phyloP scores from a whole-genome alignment of 2,329 filamentous ascomycete genomes.

The Rhexocercosporidium sp. region DNA sequence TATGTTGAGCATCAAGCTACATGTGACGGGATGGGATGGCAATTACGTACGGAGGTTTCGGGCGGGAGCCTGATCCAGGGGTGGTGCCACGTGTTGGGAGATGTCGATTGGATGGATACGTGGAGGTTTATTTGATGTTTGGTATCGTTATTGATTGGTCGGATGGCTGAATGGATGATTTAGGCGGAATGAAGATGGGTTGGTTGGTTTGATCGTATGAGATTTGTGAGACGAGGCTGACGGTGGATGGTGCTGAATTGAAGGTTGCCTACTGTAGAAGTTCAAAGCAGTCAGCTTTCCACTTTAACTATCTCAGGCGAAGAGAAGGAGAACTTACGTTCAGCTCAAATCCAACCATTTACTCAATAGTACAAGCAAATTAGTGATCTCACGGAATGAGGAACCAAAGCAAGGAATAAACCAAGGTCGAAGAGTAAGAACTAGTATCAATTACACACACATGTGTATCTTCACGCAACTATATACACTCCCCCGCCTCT shows the following conservation, averaged over 20 bases:
- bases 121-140: not conserved
- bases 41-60: not conserved
- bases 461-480: not conserved
- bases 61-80: not conserved
- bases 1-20: not conserved
- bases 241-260: not conserved
- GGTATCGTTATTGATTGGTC: not conserved
- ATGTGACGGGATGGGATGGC: too few relatives aligned
- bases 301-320: not conserved
- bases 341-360: too few relatives aligned
- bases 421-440: not conserved
- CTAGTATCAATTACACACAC: not conserved
- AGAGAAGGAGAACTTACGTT: too few relatives aligned
- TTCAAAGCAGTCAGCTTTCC: not conserved
- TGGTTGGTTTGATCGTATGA: not conserved
- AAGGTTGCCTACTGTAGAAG: too few relatives aligned
- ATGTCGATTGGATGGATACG: not conserved
- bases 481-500: not conserved
- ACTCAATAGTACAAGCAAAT: too few relatives aligned
- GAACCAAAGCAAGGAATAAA: not conserved
- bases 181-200: not conserved
- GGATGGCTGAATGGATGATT: not conserved
- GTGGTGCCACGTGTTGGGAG: slow-evolving; percentile 3
- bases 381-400: too few relatives aligned
- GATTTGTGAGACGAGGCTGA: not conserved